Percentiles rank a stretch among this genome's conserved stretches.
phyloP scores from a whole-genome alignment of 306 rosid species.

The Pterocarpus santalinus region DNA sequence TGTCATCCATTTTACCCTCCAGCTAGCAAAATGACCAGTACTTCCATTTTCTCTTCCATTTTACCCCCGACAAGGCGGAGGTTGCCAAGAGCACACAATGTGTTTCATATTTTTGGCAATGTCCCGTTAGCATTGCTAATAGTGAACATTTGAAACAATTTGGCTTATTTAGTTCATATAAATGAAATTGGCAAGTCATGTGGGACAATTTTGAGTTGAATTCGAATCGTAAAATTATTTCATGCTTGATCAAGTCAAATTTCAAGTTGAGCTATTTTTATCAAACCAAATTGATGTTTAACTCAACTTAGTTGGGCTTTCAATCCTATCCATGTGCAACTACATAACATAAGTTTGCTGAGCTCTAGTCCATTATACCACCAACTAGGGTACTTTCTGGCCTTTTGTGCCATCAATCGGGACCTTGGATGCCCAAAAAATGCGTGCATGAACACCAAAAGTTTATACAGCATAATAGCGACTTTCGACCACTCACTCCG shows the following conservation, averaged over 20 bases:
- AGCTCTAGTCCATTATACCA: neutral
- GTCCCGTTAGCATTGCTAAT: neutral
- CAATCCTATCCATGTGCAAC: neutral
- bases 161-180: neutral
- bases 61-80: neutral
- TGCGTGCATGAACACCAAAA: neutral
- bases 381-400: neutral
- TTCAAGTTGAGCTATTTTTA: neutral
- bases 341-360: neutral
- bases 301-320: neutral
- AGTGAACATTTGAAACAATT: neutral
- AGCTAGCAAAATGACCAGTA: too few relatives aligned
- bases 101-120: neutral
- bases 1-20: neutral
- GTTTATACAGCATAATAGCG: constrained; percentile 20
- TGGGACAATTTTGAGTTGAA: neutral
- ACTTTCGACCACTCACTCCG: constrained; percentile 29
- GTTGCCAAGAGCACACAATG: neutral
- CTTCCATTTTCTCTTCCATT: neutral
- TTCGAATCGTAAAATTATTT: neutral
- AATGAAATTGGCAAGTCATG: neutral
- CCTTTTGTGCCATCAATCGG: neutral
- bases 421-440: constrained; percentile 5
- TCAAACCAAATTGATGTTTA: neutral
- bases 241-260: neutral